These are phyloP conservation scores for Chlamydomonas sphaeroides DNA, from an alignment of 139 green algal genomes.

Conservation along the genomic window DNA sequence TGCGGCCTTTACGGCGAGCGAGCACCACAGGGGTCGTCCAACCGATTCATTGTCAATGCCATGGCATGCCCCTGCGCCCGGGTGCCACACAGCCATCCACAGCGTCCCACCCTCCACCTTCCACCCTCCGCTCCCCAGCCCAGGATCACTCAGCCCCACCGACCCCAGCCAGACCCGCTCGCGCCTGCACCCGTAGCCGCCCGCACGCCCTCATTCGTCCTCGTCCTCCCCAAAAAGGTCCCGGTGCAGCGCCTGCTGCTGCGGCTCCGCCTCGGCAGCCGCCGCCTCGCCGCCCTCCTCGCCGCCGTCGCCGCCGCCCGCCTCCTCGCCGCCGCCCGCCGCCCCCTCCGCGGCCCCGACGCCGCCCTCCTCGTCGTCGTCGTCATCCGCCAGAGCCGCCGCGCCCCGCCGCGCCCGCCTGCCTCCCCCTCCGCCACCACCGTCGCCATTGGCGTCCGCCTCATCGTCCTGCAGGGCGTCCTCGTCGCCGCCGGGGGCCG, in stretches of 20 bases:
- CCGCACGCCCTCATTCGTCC: neutral
- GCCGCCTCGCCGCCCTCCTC: neutral
- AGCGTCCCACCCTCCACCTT: too few relatives aligned
- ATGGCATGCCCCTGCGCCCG: too few relatives aligned
- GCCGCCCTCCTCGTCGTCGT: neutral
- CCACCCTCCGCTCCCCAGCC: too few relatives aligned
- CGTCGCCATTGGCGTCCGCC: neutral
- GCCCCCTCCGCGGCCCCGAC: neutral
- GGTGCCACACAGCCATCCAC: too few relatives aligned
- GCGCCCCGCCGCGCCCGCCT: neutral
- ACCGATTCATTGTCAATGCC: too few relatives aligned
- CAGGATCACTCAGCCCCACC: too few relatives aligned
- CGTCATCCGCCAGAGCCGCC: conserved; percentile 6
- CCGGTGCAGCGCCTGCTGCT: conserved; percentile 4
- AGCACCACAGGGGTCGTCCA: too few relatives aligned
- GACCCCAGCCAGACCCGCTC: too few relatives aligned
- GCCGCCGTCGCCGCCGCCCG: neutral
- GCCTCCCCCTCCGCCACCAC: neutral
- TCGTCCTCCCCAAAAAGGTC: conserved; percentile 32
- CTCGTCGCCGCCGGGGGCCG: neutral
- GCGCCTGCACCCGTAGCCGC: too few relatives aligned
- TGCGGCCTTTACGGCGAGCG: too few relatives aligned
- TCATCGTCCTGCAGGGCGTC: neutral
- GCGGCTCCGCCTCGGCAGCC: neutral
- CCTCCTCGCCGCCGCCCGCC: neutral